These are phyloP conservation scores for Dactylellina cionopaga DNA, from an alignment of 2,329 filamentous ascomycete species.

Conservation along the genomic window DNA sequence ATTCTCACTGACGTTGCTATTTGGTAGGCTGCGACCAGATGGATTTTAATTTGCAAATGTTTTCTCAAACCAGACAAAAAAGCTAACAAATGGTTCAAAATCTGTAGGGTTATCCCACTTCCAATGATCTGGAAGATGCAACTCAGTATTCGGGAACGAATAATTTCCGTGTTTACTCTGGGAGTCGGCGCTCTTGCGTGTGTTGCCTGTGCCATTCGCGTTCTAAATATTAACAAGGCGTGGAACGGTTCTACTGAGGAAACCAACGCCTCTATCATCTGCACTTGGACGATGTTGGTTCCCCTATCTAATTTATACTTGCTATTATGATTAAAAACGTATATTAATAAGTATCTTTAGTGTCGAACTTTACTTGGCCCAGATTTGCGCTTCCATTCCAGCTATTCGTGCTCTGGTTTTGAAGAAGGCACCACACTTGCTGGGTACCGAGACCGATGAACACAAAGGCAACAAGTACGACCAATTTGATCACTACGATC, in stretches of 20 bases:
- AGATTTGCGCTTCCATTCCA: constrained; percentile 33
- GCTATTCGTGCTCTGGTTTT: constrained; percentile 31
- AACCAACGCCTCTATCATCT: constrained; percentile 28
- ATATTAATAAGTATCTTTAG: neutral
- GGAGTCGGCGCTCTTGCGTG: constrained; percentile 33
- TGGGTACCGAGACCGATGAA: constrained; percentile 12
- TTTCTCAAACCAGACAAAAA: neutral
- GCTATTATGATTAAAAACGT: neutral
- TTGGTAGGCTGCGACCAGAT: constrained; percentile 7
- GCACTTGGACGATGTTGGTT: constrained; percentile 36
- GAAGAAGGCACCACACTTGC: constrained; percentile 12
- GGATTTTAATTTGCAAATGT: neutral
- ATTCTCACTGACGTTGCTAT: constrained; percentile 33
- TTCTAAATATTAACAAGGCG: constrained; percentile 28
- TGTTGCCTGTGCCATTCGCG: constrained; percentile 28
- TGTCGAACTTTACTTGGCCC: constrained; percentile 25
- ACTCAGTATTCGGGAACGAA: constrained; percentile 25
- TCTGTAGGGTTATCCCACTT: constrained; percentile 22
- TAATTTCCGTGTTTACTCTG: constrained; percentile 31
- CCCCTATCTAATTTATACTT: neutral
- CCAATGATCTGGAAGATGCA: constrained; percentile 47
- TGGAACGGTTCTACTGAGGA: constrained; percentile 25
- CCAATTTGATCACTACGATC: constrained; percentile 26
- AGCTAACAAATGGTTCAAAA: neutral
- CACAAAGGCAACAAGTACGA: constrained; percentile 9